A percentile compares a stretch with the other conserved stretches of the same genome.
Evolutionary conservation across 1,139 yeast genomes (phyloP).

Genomic region (Saccharomyces hybrid): DNA sequence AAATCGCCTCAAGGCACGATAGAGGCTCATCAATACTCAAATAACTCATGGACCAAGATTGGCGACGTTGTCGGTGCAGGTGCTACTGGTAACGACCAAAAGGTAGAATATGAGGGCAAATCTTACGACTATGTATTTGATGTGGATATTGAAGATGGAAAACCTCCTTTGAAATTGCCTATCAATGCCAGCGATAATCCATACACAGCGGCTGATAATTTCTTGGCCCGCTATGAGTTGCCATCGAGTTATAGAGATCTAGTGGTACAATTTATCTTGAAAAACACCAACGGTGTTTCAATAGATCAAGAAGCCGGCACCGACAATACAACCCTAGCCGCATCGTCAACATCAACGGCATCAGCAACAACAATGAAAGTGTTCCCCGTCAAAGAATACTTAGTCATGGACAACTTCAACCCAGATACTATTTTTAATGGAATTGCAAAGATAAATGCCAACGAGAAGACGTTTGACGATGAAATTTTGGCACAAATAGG

Average conservation of each 20-base stretch:
- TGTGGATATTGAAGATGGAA: conserved; percentile 87
- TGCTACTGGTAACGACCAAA: conserved; percentile 43
- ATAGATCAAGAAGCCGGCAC: conserved; percentile 27
- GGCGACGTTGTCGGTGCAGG: conserved; percentile 85
- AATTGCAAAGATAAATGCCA: conserved; percentile 33
- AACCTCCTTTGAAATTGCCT: conserved; percentile 84
- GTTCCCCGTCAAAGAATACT: conserved; percentile 31
- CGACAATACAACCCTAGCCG: conserved; percentile 10
- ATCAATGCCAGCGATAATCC: conserved; percentile 80
- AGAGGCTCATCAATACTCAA: conserved; percentile 84
- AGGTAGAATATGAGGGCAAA: conserved; percentile 57
- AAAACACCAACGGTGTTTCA: conserved; percentile 63
- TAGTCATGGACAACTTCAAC: conserved; percentile 28
- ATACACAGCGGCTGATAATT: conserved; percentile 71
- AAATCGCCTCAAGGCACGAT: conserved; percentile 52
- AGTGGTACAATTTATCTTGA: conserved; percentile 73
- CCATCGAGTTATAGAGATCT: conserved; percentile 67
- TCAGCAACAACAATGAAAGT: conserved; percentile 11
- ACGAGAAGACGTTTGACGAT: conserved; percentile 33
- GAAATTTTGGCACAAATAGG: conserved; percentile 34
- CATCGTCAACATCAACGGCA: conserved; percentile 30
- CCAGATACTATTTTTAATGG: conserved; percentile 35
- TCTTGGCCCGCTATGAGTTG: conserved; percentile 67
- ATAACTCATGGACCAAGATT: conserved; percentile 67
- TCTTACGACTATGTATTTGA: conserved; percentile 90